Evolutionary conservation across 768 basidiomycete species (phyloP), one percentile per base, ranked within the genome.

Genomic region (Thelephora ganbajun): DNA sequence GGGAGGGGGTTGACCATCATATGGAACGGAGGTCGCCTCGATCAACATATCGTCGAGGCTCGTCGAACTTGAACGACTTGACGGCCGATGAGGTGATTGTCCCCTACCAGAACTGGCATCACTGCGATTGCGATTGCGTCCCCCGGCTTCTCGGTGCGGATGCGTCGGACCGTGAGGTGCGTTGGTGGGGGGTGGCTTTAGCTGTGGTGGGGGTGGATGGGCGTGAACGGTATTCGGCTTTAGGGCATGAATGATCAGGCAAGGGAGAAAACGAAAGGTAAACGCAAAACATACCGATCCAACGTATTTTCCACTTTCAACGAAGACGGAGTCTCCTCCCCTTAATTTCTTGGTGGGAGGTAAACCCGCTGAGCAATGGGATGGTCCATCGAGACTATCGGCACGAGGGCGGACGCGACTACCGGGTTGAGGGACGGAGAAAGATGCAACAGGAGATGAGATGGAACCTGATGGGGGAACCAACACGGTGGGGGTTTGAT

Each of bases 291-390:
- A 14, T 16, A 41, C 39, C 39, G 39, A 22, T 41, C 39, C 16
- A 41, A 7, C 39, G 39, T 41, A 16, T 41, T 22, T 16, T 14
- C 16, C 22, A 16, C 16, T 14, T 14, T 56, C 53, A 14, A 44
- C 46, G 7, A 44, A 35, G 23, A 56, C 60, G 48, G 64, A 66
- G 11, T 67, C 71, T 35, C 54, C 57, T 33, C 22, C 39, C 22
- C 74, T 65, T 0, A 64, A 51, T 30, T 71, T 69, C 59, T 80
- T 80, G 26, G 62, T 36, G 5, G 79, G 77, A 0, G 74, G 76
- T 26, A 70, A 69, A 0, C 58, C 65, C 11, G 55, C 57, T 4
- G 65, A 57, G 16, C 59, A 57, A 7, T 56, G 48, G 7, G 50
- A 48, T 46, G 63, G 48, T 14, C 65, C 64, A 44, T 72, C 73